Conservation (phyloP, 116 monocot species). For the Zostera marina region DNA sequence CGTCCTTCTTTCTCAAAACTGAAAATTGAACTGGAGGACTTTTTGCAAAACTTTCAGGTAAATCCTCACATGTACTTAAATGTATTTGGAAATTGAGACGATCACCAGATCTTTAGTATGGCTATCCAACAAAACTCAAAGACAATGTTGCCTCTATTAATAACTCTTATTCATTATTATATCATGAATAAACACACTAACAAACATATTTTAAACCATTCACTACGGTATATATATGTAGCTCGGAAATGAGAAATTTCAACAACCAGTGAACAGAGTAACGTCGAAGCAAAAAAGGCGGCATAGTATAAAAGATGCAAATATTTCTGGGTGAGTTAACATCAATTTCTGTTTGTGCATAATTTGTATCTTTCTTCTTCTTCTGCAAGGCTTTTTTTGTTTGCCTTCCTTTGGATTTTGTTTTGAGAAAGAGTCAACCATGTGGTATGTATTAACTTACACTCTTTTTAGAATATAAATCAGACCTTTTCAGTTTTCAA, state of each 20-base stretch:
- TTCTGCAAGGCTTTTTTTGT: background rate
- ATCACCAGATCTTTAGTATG: background rate
- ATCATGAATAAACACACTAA: background rate
- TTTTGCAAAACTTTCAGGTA: slow-evolving; percentile 32
- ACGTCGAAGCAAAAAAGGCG: background rate
- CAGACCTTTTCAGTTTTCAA: too few relatives aligned
- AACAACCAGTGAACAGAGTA: background rate
- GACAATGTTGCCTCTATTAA: background rate
- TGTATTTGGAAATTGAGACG: background rate
- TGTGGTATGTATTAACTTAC: too few relatives aligned
- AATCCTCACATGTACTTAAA: background rate
- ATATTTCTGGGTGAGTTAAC: background rate
- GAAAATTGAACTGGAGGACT: slow-evolving; percentile 36
- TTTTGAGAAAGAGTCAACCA: background rate
- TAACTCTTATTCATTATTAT: background rate
- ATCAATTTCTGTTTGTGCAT: background rate
- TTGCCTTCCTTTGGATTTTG: background rate
- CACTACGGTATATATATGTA: background rate
- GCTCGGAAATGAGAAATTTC: slow-evolving; percentile 1
- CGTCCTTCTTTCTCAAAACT: slow-evolving; percentile 50
- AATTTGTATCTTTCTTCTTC: background rate
- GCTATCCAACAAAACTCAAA: background rate
- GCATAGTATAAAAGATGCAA: background rate
- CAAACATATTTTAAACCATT: background rate
- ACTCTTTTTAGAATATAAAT: too few relatives aligned